Evolutionary conservation across 495 filamentous ascomycete genomes (phyloP).

Genomic region (Neurospora sp.): DNA sequence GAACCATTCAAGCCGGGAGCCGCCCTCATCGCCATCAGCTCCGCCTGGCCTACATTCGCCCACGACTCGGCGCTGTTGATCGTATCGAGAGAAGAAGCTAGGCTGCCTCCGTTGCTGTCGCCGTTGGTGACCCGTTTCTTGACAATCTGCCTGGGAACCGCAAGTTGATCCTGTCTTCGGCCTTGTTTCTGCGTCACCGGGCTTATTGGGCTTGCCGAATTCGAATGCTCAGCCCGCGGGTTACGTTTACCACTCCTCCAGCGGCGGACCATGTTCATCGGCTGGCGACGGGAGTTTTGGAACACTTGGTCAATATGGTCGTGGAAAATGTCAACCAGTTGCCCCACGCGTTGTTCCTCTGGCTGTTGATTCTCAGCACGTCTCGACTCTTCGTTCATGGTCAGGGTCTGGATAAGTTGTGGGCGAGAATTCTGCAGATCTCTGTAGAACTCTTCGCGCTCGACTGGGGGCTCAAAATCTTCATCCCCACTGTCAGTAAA

Average conservation of each 20-base stretch:
- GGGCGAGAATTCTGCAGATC: slow-evolving; percentile 4
- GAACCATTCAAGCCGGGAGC: background rate
- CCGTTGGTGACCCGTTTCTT: background rate
- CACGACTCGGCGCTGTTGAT: slow-evolving; percentile 5
- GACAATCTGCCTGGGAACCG: background rate
- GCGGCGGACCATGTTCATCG: background rate
- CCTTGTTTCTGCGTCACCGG: background rate
- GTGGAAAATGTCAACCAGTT: background rate
- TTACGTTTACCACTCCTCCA: background rate
- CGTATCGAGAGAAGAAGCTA: slow-evolving; percentile 5
- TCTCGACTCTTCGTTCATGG: background rate
- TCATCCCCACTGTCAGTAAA: background rate
- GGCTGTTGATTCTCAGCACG: background rate
- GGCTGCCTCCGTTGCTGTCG: slow-evolving; percentile 2
- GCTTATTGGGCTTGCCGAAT: background rate
- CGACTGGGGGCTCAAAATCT: slow-evolving; percentile 22
- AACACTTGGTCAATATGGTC: slow-evolving; percentile 5
- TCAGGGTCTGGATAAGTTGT: background rate
- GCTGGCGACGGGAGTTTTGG: background rate
- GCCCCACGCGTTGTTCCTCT: background rate
- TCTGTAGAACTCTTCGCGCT: slow-evolving; percentile 19
- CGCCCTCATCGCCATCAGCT: background rate
- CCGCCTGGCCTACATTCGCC: slow-evolving; percentile 1
- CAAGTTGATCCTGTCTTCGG: background rate
- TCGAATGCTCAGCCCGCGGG: background rate